These are phyloP conservation scores for Calocybe cyanea DNA, from an alignment of 768 basidiomycete genomes.

Conservation along the genomic window DNA sequence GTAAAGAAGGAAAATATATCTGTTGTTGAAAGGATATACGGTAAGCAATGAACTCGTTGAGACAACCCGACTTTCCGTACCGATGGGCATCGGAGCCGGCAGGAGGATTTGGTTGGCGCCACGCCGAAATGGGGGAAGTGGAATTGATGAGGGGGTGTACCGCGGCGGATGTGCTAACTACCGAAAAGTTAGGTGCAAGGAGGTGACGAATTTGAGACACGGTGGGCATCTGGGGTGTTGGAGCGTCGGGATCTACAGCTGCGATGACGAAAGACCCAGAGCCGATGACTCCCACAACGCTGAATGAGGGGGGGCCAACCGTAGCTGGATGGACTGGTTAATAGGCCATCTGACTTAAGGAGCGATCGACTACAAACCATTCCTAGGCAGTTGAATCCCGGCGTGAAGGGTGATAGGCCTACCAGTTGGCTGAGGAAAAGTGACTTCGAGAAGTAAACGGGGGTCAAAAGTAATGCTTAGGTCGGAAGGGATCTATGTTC, in stretches of 20 bases:
- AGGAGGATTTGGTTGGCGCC: slow-evolving; percentile 38
- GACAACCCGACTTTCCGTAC: slow-evolving; percentile 18
- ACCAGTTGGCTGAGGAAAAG: slow-evolving; percentile 26
- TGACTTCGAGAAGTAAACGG: slow-evolving; percentile 29
- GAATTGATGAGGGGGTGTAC: slow-evolving; percentile 25
- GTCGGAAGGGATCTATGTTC: slow-evolving; percentile 27
- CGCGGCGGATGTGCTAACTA: background rate
- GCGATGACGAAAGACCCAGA: slow-evolving; percentile 44
- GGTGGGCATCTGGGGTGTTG: slow-evolving; percentile 43
- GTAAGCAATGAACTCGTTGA: background rate
- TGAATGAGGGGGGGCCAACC: slow-evolving; percentile 32
- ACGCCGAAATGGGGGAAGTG: slow-evolving; percentile 39
- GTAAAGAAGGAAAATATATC: slow-evolving; percentile 40
- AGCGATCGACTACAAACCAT: slow-evolving; percentile 21
- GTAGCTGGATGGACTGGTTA: slow-evolving; percentile 25
- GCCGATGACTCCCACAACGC: slow-evolving; percentile 19
- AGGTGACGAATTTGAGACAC: slow-evolving; percentile 45
- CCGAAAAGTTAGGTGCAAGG: slow-evolving; percentile 39
- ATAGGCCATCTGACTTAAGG: background rate
- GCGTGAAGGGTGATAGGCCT: slow-evolving; percentile 29
- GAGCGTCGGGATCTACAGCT: slow-evolving; percentile 46
- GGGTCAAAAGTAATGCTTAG: slow-evolving; percentile 31
- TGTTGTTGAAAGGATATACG: slow-evolving; percentile 12
- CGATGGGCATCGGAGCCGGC: slow-evolving; percentile 40
- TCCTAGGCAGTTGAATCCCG: slow-evolving; percentile 29